Base-by-base conservation (phyloP, 2,329 filamentous ascomycete genomes). In the Metarhizium humberi region DNA sequence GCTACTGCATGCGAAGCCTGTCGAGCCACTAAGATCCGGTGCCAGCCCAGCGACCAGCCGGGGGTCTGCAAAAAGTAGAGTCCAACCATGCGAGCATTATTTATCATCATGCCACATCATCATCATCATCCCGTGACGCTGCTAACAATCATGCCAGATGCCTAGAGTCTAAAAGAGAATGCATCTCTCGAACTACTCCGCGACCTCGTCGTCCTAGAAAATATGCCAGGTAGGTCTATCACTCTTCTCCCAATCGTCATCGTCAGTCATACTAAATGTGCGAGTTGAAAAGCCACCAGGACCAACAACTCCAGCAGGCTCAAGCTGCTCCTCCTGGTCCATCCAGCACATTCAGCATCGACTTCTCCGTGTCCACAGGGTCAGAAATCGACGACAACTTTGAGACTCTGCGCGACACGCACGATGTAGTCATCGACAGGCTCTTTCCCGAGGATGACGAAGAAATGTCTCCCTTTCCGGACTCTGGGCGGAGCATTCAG, bases 1-100 rank as follows among this genome's bases (percentile, higher is more conserved):
- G 62, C 62, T 18, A 71, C 81, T 68, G 71, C 79, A 20, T 82
- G 79, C 55, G 79, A 82, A 64, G 75, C 77, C 2, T 82, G 79
- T 58, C 70, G 79, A 54, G 70, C 67, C 11, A 76, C 78, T 55
- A 82, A 81, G 67, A 71, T 80, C 25, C 79, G 76, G 55, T 82
- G 79, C 59, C 74, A 75, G 57, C 67, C 75, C 4, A 76, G 75
- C 56, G 69, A 71, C 30, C 73, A 76, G 60, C 66, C 72, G 3
- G 73, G 72, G 11, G 76, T 78, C 34, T 82, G 79, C 62, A 75
- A 73, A 64, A 76, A 76, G 79, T 81, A 70, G 55, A 58, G 32
- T 20, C 42, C 29, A 16, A 14, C n/a, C 8, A 40, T 13, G 40
- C 29, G 3, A n/a, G 51, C n/a, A 43, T 48, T n/a, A 18, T 34